Evolutionary conservation across 345 rosid genomes (phyloP).

Genomic region (Gynandropsis gynandra): DNA sequence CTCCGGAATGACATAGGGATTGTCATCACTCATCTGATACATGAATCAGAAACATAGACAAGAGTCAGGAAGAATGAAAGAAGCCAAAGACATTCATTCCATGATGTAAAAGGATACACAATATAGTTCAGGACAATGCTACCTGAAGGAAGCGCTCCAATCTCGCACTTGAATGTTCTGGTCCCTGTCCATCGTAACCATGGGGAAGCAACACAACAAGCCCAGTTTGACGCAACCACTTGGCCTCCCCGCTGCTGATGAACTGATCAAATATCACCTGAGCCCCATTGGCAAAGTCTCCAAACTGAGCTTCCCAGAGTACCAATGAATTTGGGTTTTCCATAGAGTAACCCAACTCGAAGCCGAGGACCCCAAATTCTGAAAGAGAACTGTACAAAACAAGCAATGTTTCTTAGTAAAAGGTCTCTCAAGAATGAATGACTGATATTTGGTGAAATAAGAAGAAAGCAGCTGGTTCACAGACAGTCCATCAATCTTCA

Average conservation of each 20-base stretch:
- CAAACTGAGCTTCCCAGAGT: constrained; percentile 83
- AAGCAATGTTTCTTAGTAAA: constrained; percentile 4
- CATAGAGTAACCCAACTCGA: constrained; percentile 82
- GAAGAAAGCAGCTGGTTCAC: neutral
- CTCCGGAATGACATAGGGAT: constrained; percentile 69
- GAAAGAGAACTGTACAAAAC: constrained; percentile 60
- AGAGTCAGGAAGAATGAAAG: neutral
- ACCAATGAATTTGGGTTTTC: constrained; percentile 76
- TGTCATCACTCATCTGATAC: constrained; percentile 78
- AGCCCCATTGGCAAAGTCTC: constrained; percentile 79
- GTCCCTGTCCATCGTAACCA: constrained; percentile 85
- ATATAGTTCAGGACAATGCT: neutral
- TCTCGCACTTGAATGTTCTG: constrained; percentile 82
- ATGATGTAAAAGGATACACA: neutral
- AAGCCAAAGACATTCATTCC: neutral
- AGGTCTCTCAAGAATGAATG: neutral
- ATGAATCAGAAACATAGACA: constrained; percentile 9
- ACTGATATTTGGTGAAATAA: neutral
- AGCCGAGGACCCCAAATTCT: constrained; percentile 80
- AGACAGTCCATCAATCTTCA: neutral
- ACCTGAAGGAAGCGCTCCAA: constrained; percentile 81
- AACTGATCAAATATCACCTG: constrained; percentile 84
- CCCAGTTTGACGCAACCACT: constrained; percentile 79
- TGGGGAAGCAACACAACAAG: constrained; percentile 75
- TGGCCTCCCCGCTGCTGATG: constrained; percentile 73